These are phyloP conservation scores for Phoma sp. DNA, from an alignment of 2,329 filamentous ascomycete genomes.

Conservation along the genomic window DNA sequence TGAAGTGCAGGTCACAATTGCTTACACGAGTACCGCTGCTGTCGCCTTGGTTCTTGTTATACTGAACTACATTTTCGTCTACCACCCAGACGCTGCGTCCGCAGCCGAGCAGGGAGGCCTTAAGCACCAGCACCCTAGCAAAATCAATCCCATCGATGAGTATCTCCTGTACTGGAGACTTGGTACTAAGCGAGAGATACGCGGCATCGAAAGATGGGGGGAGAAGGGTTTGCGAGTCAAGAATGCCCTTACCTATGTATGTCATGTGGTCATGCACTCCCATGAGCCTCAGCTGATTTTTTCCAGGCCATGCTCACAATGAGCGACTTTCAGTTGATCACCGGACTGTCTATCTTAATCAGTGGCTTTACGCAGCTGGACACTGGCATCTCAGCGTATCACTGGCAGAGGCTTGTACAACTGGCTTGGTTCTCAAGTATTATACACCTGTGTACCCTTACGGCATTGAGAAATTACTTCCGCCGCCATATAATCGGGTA, in stretches of 20 bases:
- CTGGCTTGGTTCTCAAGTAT: constrained; percentile 23
- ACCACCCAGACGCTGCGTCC: constrained; percentile 5
- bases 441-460: constrained; percentile 19
- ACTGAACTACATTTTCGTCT: constrained; percentile 2
- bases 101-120: neutral
- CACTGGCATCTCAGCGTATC: constrained; percentile 22
- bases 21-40: constrained; percentile 2
- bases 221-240: constrained; percentile 5
- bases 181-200: neutral
- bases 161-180: constrained; percentile 8
- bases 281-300: neutral
- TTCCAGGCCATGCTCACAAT: constrained; percentile 18
- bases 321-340: constrained; percentile 24
- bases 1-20: constrained; percentile 1
- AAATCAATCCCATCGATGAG: constrained; percentile 7
- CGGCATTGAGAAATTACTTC: constrained; percentile 3
- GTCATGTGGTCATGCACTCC: neutral
- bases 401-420: constrained; percentile 21
- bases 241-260: constrained; percentile 4
- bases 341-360: constrained; percentile 22
- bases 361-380: constrained; percentile 21
- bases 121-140: neutral
- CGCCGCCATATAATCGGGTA: neutral
- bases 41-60: constrained; percentile 7
- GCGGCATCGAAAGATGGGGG: constrained; percentile 2